Percentiles rank a stretch among this genome's conserved stretches.
phyloP scores from a whole-genome alignment of 2,329 filamentous ascomycete species.

The Sphaerulina populicola region DNA sequence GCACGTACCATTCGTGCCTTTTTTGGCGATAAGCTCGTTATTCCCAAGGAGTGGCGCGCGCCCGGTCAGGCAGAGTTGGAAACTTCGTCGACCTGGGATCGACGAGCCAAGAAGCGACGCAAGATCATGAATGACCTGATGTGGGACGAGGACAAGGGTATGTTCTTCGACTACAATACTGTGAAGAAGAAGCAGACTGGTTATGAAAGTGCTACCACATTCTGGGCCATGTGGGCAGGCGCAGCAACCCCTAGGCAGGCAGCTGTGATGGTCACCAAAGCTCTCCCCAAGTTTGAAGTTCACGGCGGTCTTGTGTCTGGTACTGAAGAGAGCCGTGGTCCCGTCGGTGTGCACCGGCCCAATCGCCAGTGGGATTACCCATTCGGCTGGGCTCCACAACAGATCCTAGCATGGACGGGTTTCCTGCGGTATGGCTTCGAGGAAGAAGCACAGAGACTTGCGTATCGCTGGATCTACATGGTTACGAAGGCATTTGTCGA shows the following conservation, averaged over 20 bases:
- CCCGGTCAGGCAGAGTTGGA: conserved; percentile 59
- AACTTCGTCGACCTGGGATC: conserved; percentile 82
- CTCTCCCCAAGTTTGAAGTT: conserved; percentile 78
- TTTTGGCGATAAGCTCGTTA: conserved; percentile 73
- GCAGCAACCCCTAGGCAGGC: conserved; percentile 79
- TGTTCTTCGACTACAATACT: conserved; percentile 98
- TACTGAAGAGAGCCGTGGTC: conserved; percentile 78
- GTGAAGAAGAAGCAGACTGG: conserved; percentile 67
- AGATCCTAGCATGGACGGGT: conserved; percentile 95
- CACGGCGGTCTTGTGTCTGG: conserved; percentile 82
- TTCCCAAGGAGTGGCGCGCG: conserved; percentile 74
- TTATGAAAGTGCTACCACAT: conserved; percentile 88
- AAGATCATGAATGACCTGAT: conserved; percentile 82
- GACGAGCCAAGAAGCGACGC: conserved; percentile 75
- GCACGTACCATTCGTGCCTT: conserved; percentile 72
- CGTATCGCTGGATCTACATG: conserved; percentile 98
- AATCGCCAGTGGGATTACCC: conserved; percentile 98
- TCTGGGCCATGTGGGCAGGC: conserved; percentile 97
- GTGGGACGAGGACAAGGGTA: conserved; percentile 84
- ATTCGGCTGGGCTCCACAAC: conserved; percentile 96
- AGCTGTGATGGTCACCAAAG: conserved; percentile 68
- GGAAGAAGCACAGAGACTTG: conserved; percentile 77
- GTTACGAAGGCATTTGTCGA: conserved; percentile 97
- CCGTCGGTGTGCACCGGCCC: conserved; percentile 68
- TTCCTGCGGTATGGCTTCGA: conserved; percentile 85